These are phyloP conservation scores for Caryopteris hybrid DNA, from an alignment of 305 asterid species.

Conservation along the genomic window DNA sequence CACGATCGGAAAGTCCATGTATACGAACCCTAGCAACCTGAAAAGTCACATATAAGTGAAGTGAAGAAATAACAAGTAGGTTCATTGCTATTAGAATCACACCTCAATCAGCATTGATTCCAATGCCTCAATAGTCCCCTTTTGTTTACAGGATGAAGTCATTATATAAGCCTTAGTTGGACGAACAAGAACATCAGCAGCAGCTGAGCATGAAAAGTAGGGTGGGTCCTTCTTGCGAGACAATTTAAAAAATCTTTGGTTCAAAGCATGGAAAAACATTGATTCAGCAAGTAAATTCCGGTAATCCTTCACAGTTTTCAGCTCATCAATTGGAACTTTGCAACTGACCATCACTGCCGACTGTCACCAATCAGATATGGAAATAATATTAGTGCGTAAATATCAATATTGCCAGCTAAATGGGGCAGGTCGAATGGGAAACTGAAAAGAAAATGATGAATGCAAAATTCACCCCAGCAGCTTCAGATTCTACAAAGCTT, in stretches of 20 bases:
- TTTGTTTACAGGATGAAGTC: conserved; percentile 90
- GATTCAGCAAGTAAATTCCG: conserved; percentile 81
- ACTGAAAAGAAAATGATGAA: conserved; percentile 7
- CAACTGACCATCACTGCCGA: conserved; percentile 97
- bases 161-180: conserved; percentile 80
- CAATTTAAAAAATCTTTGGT: conserved; percentile 89
- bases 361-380: conserved; percentile 41
- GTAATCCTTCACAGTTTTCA: conserved; percentile 81
- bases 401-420: conserved; percentile 8
- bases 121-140: conserved; percentile 77
- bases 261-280: conserved; percentile 93
- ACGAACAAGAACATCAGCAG: conserved; percentile 82
- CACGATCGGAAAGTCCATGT: conserved; percentile 94
- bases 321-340: conserved; percentile 72
- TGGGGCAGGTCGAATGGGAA: not conserved
- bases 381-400: conserved; percentile 15
- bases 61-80: conserved; percentile 13
- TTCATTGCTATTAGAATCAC: conserved; percentile 22
- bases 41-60: conserved; percentile 39
- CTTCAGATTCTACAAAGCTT: conserved; percentile 90
- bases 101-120: conserved; percentile 96
- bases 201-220: conserved; percentile 89
- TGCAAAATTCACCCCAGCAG: conserved; percentile 75
- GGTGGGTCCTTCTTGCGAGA: conserved; percentile 91
- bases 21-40: conserved; percentile 89